Conservation (phyloP, 2,329 filamentous ascomycete genomes). For the Cryoendolithus antarcticus region DNA sequence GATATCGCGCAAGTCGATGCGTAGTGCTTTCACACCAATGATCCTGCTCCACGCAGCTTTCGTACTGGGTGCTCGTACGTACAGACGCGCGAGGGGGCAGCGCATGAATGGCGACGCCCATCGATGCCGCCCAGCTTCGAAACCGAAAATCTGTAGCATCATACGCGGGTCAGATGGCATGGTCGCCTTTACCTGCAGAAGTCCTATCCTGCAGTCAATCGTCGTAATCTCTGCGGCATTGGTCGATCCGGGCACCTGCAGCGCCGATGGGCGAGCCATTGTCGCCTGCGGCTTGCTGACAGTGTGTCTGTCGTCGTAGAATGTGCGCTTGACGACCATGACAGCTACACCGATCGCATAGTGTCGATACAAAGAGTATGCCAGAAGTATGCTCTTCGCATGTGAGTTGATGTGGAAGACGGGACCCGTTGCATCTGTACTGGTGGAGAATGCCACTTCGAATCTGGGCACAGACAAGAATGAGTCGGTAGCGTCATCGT, state of each 20-base stretch:
- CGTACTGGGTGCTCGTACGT: slow-evolving; percentile 76
- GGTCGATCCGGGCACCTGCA: slow-evolving; percentile 11
- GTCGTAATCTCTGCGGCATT: slow-evolving; percentile 46
- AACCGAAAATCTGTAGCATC: slow-evolving; percentile 75
- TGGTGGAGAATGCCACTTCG: slow-evolving; percentile 73
- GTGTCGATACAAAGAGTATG: slow-evolving; percentile 89
- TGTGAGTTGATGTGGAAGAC: slow-evolving; percentile 78
- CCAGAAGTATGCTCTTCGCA: slow-evolving; percentile 63
- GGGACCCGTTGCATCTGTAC: slow-evolving; percentile 75
- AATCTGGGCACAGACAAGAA: slow-evolving; percentile 79
- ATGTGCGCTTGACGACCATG: slow-evolving; percentile 50
- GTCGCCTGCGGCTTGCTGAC: slow-evolving; percentile 4
- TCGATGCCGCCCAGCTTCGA: slow-evolving; percentile 74
- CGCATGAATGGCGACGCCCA: slow-evolving; percentile 76
- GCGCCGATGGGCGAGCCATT: slow-evolving; percentile 9
- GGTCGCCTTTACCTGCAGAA: slow-evolving; percentile 78
- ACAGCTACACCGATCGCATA: slow-evolving; percentile 77
- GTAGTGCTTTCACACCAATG: slow-evolving; percentile 67
- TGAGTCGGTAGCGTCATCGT: slow-evolving; percentile 72
- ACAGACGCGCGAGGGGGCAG: slow-evolving; percentile 68
- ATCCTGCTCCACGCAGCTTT: slow-evolving; percentile 75
- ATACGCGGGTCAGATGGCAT: slow-evolving; percentile 83
- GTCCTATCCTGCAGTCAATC: slow-evolving; percentile 66
- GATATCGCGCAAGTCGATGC: slow-evolving; percentile 68
- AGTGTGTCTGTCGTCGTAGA: slow-evolving; percentile 17